Base-by-base conservation (phyloP, 2,329 filamentous ascomycete species). In the Akanthomyces muscarius region DNA sequence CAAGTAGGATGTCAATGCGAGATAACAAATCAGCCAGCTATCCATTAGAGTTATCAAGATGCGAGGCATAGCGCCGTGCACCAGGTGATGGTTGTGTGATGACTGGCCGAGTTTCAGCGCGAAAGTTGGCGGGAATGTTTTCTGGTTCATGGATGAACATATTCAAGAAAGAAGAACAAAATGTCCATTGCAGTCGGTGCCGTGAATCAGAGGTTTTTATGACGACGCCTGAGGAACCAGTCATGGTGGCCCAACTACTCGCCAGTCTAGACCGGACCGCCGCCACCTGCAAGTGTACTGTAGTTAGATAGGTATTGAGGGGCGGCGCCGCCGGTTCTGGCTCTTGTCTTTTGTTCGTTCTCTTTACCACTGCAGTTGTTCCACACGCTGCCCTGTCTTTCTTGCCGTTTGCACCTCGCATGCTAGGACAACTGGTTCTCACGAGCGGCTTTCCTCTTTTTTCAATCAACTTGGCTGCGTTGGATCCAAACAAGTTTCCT, bases 211-310 rank as follows among this genome's bases (percentile, higher is more conserved):
- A 5, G 50, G 18, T 23, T 25, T 36, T 57, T n/a, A 23, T 44
- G 55, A n/a, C n/a, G 55, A 47, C 18, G 42, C 55, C 55, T 48
- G 30, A 57, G 48, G 55, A 48, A 13, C 4, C 42, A 18, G 55
- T 38, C 55, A 57, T 57, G 55, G 55, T 57, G 42, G 55, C 55
- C 55, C 36, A 57, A 48, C 21, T 21, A 21, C 21, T 57, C n/a
- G 2, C 10, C 55, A 28, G 52, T 21, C 23, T 42, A 30, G 36
- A 28, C 21, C 55, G 10, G 42, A 42, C 55, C 13, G 28, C 55
- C 13, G 28, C 55, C 42, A 38, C 28, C 55, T 57, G 53, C 25
- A 57, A 36, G 41, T 47, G 6, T 56, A 21, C 21, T 21, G 21
- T 21, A 21, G 21, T 21, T 21, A 21, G 21, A 21, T 21, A 21